These are phyloP conservation scores for Phaeotremella skinneri DNA, from an alignment of 768 basidiomycete species.

Conservation along the genomic window DNA sequence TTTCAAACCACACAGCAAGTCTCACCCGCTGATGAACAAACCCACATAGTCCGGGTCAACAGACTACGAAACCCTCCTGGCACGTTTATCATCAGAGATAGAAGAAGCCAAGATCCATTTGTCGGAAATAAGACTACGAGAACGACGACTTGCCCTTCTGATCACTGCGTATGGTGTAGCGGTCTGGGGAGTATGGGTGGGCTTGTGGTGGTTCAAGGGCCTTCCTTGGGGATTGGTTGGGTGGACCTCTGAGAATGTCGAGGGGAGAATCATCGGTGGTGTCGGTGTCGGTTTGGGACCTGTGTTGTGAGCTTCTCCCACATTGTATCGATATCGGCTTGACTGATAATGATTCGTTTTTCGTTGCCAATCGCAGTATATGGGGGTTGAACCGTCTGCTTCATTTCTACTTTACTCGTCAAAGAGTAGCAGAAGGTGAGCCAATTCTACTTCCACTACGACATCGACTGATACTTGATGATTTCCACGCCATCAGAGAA, in stretches of 20 bases:
- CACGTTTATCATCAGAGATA: conserved; percentile 45
- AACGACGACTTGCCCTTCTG: conserved; percentile 41
- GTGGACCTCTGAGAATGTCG: conserved; percentile 20
- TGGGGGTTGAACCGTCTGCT: conserved; percentile 36
- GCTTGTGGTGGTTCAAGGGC: conserved; percentile 45
- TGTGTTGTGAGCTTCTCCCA: conserved; percentile 38
- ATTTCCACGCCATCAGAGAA: conserved; percentile 70
- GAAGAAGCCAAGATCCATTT: conserved; percentile 46
- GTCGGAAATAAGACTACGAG: conserved; percentile 46
- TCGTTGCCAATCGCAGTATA: conserved; percentile 21
- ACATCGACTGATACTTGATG: not conserved
- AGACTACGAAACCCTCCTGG: conserved; percentile 50
- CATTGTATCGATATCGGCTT: not conserved
- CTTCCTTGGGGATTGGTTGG: conserved; percentile 47
- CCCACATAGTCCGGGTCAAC: conserved; percentile 32
- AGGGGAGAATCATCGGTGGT: conserved; percentile 29
- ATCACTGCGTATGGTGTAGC: conserved; percentile 44
- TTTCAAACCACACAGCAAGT: not conserved
- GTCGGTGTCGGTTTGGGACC: conserved; percentile 38
- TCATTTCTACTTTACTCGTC: conserved; percentile 38
- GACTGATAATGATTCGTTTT: not conserved
- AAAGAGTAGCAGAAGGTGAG: conserved; percentile 44
- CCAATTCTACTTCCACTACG: not conserved
- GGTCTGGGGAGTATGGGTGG: conserved; percentile 48
- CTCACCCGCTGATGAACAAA: not conserved